Base-by-base conservation (phyloP, 176 grass and related monocot genomes). In the Puya raimondii region DNA sequence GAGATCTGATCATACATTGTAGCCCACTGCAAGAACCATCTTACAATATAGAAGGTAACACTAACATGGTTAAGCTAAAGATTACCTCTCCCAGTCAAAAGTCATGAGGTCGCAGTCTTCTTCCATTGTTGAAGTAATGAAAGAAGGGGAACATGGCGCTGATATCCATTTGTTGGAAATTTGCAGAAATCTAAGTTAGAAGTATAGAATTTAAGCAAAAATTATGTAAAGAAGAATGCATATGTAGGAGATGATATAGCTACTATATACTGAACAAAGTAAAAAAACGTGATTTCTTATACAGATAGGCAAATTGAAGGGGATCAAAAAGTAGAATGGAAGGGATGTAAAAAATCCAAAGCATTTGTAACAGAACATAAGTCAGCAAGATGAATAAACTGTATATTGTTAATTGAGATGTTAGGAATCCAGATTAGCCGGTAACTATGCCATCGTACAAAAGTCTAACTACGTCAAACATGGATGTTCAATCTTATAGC, bases 1-100 rank as follows among this genome's bases (percentile, higher is more conserved):
- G 65, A 42, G 25, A 67, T 33, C 65, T 67, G 65, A 67, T 67
- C 15, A 67, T 48, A 29, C 33, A 12, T 42, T 66, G 65, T 11
- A 67, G 47, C n/a, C 15, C 65, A 67, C 27, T 48, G n/a, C 65
- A n/a, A 48, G 27, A 67, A 67, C 65, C 65, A 47, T 27, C 65
- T 47, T 20, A n/a, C 16, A 42, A 67, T 67, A 67, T 47, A n/a
- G 9, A 10, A 66, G 16, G 29, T 47, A 67, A 33, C 14, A 16
- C 27, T 20, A 67, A 59, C 7, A 23, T 63, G 58, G 12, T 59
- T 18, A 59, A 59, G 54, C 16, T 59, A 59, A 18, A 23, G 11
- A 23, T 16, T 67, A 67, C 65, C 33, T 67, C 16, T 48, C 65
- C 65, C 15, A 47, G 33, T 67, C 65, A 67, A 67, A 67, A 18